Evolutionary conservation across 805 yeast genomes (phyloP).

Genomic region (Huiozyma sinensis): DNA sequence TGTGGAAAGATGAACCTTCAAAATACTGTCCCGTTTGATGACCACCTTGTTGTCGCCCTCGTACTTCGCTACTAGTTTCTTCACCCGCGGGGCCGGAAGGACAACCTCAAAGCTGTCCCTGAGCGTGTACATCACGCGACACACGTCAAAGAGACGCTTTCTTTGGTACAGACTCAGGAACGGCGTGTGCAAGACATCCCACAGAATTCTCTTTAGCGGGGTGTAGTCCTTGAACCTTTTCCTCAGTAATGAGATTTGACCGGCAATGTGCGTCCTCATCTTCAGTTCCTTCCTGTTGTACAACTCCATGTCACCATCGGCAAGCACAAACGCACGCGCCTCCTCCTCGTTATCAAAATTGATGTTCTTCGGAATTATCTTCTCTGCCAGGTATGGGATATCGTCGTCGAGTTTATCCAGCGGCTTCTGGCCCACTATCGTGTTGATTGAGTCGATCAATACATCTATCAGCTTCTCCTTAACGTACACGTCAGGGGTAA

Average conservation of each 20-base stretch:
- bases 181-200: conserved; percentile 61
- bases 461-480: conserved; percentile 38
- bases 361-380: conserved; percentile 15
- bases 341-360: conserved; percentile 14
- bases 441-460: conserved; percentile 46
- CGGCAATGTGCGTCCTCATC: conserved; percentile 20
- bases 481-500: conserved; percentile 46
- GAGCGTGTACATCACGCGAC: conserved; percentile 56
- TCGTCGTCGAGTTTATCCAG: conserved; percentile 58
- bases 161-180: conserved; percentile 48
- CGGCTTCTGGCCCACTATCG: conserved; percentile 56
- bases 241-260: conserved; percentile 18
- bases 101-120: conserved; percentile 49
- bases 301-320: not conserved
- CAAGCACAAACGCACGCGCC: conserved; percentile 1
- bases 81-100: conserved; percentile 57
- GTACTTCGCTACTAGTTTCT: conserved; percentile 50
- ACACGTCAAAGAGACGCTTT: conserved; percentile 50
- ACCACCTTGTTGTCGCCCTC: conserved; percentile 44
- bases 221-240: conserved; percentile 30
- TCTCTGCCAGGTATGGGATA: conserved; percentile 30
- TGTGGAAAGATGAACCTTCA: conserved; percentile 21
- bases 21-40: conserved; percentile 42
- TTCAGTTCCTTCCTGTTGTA: conserved; percentile 15
- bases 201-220: conserved; percentile 49